phyloP scores from a whole-genome alignment of 2,329 filamentous ascomycete species.

The Bipolaris zeicola region DNA sequence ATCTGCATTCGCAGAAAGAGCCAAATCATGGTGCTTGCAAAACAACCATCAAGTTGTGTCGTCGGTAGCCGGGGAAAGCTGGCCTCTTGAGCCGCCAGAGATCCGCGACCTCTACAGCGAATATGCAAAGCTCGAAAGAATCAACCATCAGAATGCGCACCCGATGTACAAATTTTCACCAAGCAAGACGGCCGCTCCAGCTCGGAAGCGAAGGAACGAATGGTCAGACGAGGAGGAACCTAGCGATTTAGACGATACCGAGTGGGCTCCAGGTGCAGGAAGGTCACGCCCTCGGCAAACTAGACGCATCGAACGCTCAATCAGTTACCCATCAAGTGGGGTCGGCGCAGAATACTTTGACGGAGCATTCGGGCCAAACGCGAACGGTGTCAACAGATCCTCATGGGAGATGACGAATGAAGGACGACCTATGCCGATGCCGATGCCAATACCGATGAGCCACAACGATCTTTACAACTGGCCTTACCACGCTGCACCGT shows the following conservation, averaged over 20 bases:
- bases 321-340: slow-evolving; percentile 35
- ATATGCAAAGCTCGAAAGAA: slow-evolving; percentile 78
- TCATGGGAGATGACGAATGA: slow-evolving; percentile 61
- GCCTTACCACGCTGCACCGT: slow-evolving; percentile 58
- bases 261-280: slow-evolving; percentile 44
- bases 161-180: slow-evolving; percentile 95
- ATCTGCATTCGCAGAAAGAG: slow-evolving; percentile 85
- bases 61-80: slow-evolving; percentile 82
- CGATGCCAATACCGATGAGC: slow-evolving; percentile 47
- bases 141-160: slow-evolving; percentile 83
- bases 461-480: slow-evolving; percentile 54
- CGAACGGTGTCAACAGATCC: slow-evolving; percentile 50
- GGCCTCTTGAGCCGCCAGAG: slow-evolving; percentile 77
- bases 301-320: slow-evolving; percentile 31
- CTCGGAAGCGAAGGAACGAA: slow-evolving; percentile 57
- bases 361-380: slow-evolving; percentile 35
- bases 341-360: slow-evolving; percentile 35
- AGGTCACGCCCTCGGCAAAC: slow-evolving; percentile 28
- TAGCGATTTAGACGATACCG: slow-evolving; percentile 51
- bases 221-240: slow-evolving; percentile 47
- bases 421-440: slow-evolving; percentile 54
- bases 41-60: slow-evolving; percentile 96
- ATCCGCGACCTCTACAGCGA: slow-evolving; percentile 77
- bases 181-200: slow-evolving; percentile 63
- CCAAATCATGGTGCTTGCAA: slow-evolving; percentile 78